Conservation (phyloP, 202 grass and related monocot species). For the Eragrostis tef region DNA sequence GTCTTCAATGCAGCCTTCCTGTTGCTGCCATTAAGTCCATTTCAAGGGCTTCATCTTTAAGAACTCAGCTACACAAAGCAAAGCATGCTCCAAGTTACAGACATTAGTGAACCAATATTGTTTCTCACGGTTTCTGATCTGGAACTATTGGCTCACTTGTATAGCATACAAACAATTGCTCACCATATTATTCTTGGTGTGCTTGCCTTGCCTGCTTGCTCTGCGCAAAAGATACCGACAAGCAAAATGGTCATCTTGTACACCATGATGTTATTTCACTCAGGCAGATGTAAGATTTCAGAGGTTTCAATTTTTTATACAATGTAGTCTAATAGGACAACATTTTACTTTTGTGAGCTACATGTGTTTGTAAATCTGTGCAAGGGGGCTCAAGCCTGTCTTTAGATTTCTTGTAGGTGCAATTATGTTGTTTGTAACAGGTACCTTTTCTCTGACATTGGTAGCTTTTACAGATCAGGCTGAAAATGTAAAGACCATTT, state of each 20-base stretch:
- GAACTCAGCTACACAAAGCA: conserved; percentile 18
- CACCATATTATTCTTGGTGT: conserved; percentile 4
- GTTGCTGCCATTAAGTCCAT: conserved; percentile 27
- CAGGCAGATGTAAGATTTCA: conserved; percentile 32
- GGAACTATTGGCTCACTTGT: conserved; percentile 5
- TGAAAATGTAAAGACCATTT: conserved; percentile 11
- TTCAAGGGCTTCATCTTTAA: conserved; percentile 5
- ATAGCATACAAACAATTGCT: conserved; percentile 28
- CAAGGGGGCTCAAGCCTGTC: background rate
- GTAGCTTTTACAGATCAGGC: background rate
- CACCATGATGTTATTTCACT: conserved; percentile 21
- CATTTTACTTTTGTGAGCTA: conserved; percentile 28
- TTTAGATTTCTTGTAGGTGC: background rate
- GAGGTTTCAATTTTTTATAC: conserved; percentile 38
- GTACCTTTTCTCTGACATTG: conserved; percentile 8
- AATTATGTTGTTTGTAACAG: background rate
- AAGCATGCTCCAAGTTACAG: conserved; percentile 12
- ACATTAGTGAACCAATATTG: conserved; percentile 21
- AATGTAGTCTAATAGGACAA: conserved; percentile 21
- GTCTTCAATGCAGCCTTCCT: conserved; percentile 6
- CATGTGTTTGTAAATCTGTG: conserved; percentile 43
- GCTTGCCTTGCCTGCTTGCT: conserved; percentile 6
- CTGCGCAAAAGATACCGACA: conserved; percentile 27
- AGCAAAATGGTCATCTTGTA: conserved; percentile 40
- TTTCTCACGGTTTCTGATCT: conserved; percentile 10